Base-by-base conservation (phyloP, 345 rosid species). In the Zanthoxylum bungeanum region DNA sequence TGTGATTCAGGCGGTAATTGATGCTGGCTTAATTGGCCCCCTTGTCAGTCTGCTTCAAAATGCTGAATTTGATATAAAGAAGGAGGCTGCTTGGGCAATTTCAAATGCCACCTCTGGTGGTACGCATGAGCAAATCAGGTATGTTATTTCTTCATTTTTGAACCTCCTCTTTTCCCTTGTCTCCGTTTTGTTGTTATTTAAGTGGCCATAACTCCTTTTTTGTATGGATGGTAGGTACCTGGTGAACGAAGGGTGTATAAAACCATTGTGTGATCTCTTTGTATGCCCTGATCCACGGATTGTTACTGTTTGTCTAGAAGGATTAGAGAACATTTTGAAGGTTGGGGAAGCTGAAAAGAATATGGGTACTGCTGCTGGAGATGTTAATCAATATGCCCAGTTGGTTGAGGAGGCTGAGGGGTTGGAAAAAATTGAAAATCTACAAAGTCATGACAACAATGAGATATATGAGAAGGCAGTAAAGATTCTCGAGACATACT, bases 21-120 rank as follows among this genome's bases (percentile, higher is more conserved):
- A 89, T 69, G 93, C 93, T 60, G 78, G 80, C 73, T 73, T 93
- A 69, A 81, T 93, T 68, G 77, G 77, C 52, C 97, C 97, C 70
- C 75, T 93, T 69, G 75, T 91, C 68, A 82, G 64, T 71, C 85
- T 91, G 7, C 95, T 93, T 71, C 91, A 85, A 80, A 82, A 80
- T 84, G 93, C 91, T 40, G 97, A 93, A 78, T 89, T 93, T 76
- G 96, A 93, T 77, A 87, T 89, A 64, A 93, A 91, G 86, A 93
- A 93, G 74, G 98, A 93, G 81, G 93, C 96, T 74, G 89, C 95
- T n/a, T 91, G 98, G 98, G 97, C 97, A 27, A 81, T 93, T 63
- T 93, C 97, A 39, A 93, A 93, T 78, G 92, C 97, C 66, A 89
- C 98, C n/a, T 93, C 97, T 60, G 94, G 98, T 44, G 97, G 98